Evolutionary conservation across 2,329 filamentous ascomycete genomes (phyloP), one percentile per base, ranked within the genome.

Genomic region (Diaporthe vaccinii): DNA sequence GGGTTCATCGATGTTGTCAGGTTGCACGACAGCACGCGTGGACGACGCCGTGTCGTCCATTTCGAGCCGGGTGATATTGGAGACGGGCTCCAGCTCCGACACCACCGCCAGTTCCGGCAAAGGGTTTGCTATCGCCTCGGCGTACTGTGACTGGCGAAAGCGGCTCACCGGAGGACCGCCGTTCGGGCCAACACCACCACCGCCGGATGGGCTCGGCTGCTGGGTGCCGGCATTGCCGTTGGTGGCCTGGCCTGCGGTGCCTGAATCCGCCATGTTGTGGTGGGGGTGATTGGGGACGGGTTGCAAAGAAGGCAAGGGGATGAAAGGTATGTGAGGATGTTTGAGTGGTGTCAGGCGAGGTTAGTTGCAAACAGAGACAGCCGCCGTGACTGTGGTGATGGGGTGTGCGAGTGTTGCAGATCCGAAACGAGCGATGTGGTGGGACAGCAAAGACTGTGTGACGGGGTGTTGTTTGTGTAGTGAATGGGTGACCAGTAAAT

Each of bases 1-100:
- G 22, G 22, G 70, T 34, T 76, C 75, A 58, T 62, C 74, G 9
- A 71, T n/a, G 25, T 76, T 62, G 6, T 76, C 75, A 14, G 75
- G 73, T 59, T 67, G 15, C 58, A 75, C 57, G 14, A 75, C 73
- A 1, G 73, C 70, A 2, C 59, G 68, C 12, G 46, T 71, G 61
- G 73, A 68, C 9, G 46, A 61, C 4, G 36, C 49, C 5, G 71
- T n/a, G 28, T 67, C 62, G 34, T 65, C 46, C 34, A 34, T 39
- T 8, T 68, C 57, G 3, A 46, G 22, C 59, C 68, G 51, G 5
- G 59, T 49, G 17, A 73, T 31, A n/a, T 58, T 72, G 6, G 39
- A 12, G 20, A 73, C 65, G 10, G 69, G 61, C 62, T 75, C 73
- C 4, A 44, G 62, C 57, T 57, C 55, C 1, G 53, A 7, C 8